These are phyloP conservation scores for Polysphondylium violaceum DNA, from an alignment of 78 protist species.

Conservation along the genomic window DNA sequence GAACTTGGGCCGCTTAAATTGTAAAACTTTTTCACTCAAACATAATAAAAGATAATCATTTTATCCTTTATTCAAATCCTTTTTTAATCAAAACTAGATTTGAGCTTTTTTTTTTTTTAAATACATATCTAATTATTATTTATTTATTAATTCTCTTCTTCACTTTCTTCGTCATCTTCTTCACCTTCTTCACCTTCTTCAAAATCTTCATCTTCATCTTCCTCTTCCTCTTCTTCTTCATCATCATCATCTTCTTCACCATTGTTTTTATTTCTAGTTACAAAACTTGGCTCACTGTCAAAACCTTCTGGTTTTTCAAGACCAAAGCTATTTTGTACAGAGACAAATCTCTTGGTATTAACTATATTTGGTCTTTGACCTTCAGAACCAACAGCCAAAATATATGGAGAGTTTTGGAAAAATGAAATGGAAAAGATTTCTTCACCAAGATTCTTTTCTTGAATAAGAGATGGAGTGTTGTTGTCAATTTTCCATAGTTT, in stretches of 20 bases:
- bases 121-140: too few relatives aligned
- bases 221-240: constrained; percentile 7
- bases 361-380: constrained; percentile 32
- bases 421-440: constrained; percentile 63
- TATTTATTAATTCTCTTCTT: too few relatives aligned
- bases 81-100: too few relatives aligned
- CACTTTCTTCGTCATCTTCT: constrained; percentile 4
- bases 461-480: constrained; percentile 10
- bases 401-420: constrained; percentile 33
- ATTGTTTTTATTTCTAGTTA: background rate
- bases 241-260: constrained; percentile 18
- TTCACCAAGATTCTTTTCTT: constrained; percentile 25
- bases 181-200: constrained; percentile 15
- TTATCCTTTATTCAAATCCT: too few relatives aligned
- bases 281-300: constrained; percentile 24
- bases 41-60: too few relatives aligned
- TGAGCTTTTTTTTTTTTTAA: too few relatives aligned
- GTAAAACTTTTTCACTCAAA: too few relatives aligned
- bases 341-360: constrained; percentile 45
- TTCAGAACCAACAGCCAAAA: constrained; percentile 68
- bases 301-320: constrained; percentile 30
- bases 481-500: constrained; percentile 55
- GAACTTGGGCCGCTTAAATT: too few relatives aligned
- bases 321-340: constrained; percentile 61
- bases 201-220: background rate